Evolutionary conservation across 148 eudicot species (phyloP), one percentile per base, ranked within the genome.

Genomic region (Cornus kousa): DNA sequence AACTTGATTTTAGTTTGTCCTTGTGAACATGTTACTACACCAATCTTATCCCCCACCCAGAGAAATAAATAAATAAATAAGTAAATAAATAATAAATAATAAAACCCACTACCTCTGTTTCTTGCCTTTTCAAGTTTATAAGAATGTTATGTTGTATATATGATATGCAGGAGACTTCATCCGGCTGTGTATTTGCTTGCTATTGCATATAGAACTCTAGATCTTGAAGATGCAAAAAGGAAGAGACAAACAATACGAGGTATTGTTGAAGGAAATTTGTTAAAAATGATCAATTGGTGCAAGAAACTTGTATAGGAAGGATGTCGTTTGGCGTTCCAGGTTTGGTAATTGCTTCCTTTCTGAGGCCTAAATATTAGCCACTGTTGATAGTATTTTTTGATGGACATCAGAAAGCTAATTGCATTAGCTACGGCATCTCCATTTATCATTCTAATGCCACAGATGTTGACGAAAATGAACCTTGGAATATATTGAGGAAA

Each of bases 161-260:
- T 62, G 65, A 43, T 83, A 33, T 81, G 72, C 91, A 95, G 99
- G 90, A 89, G 97, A 86, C 90, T 95, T 83, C 99, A 95, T 77
- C 99, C 99, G 73, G 98, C 98, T 79, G 79, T 95, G 67, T 95
- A 95, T 85, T 90, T 95, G 90, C 94, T 95, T 74, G 88, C 90
- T 78, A 92, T 95, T 83, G 99, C 97, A 66, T 95, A 95, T 83
- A 84, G 99, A 83, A 95, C 97, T 74, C 87, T 95, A 68, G 97
- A 93, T 82, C 87, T 89, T 76, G 99, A 93, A 86, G 88, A 87
- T 66, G 84, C 84, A 5, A 85, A 84, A 86, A 92, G 89, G 85
- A 82, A 71, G 67, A 95, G 88, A 77, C 84, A 50, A 80, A 72
- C 86, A 28, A 68, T 85, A 35, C 84, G 82, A 82, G 85, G 83